Evolutionary conservation across 257 asterid genomes (phyloP).

Genomic region (Agastache rugosa): DNA sequence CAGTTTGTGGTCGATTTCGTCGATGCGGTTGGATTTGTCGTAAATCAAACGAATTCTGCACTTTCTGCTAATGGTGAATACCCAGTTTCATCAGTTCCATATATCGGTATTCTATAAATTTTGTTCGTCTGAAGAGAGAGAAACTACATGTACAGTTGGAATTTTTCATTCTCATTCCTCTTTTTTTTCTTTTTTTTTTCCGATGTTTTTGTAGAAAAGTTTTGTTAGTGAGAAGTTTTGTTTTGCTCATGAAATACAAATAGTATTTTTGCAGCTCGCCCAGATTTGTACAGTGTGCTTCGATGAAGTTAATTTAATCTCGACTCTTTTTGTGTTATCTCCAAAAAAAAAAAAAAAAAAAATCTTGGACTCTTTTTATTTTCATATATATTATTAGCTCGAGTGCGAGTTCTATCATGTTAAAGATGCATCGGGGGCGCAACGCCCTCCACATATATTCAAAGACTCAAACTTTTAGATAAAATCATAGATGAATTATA

Average conservation of each 20-base stretch:
- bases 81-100: slow-evolving; percentile 45
- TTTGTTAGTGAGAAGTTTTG: slow-evolving; percentile 17
- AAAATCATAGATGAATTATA: not conserved
- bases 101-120: slow-evolving; percentile 60
- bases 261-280: not conserved
- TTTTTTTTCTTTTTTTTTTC: not conserved
- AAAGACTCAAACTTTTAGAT: not conserved
- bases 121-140: not conserved
- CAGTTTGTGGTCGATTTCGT: slow-evolving; percentile 50
- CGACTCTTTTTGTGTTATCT: not conserved
- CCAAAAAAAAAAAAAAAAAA: too few species aligned
- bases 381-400: not conserved
- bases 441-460: too few species aligned
- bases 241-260: slow-evolving; percentile 4
- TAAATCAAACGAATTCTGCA: slow-evolving; percentile 33
- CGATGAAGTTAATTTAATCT: not conserved
- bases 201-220: not conserved
- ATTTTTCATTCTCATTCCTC: not conserved
- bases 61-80: slow-evolving; percentile 17
- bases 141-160: slow-evolving; percentile 16
- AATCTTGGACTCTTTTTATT: too few species aligned
- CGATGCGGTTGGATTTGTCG: slow-evolving; percentile 48
- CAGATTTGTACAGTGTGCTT: not conserved
- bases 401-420: too few species aligned
- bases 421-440: too few species aligned